Evolutionary conservation across 352 stramenopile species (phyloP), one percentile per base, ranked within the genome.

Genomic region (Halophytophthora polymorphica): DNA sequence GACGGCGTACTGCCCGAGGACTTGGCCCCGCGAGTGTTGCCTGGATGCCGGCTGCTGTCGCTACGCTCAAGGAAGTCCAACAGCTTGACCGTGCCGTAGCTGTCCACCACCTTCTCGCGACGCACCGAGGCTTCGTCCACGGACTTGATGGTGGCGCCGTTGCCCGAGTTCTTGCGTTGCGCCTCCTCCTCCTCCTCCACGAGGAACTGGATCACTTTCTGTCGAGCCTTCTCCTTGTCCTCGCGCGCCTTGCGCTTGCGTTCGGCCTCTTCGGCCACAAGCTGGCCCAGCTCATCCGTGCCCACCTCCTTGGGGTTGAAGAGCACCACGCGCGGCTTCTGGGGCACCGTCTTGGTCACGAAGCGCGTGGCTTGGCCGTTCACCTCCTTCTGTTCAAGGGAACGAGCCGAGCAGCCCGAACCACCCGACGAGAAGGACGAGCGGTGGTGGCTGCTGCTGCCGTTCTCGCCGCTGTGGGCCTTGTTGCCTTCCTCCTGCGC

Each of bases 321-420:
- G 19, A 84, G 64, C 51, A 83, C 51, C 53, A 81, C 69, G 23
- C 74, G 75, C 1, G 73, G 64, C 17, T 83, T 80, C 40, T 80
- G 48, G 0, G 64, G 58, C 31, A 71, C 61, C 11, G 71, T 58
- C 35, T 84, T 87, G 37, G 73, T 71, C 35, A 87, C 71, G 42
- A 89, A 89, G 39, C 83, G 73, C 31, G 68, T 69, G 33, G 71
- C 56, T 38, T 70, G 75, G 52, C 14, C 37, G 33, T 64, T 45
- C 3, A 42, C 29, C 0, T 39, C 6, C 5, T 46, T 53, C 7
- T 23, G 54, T 14, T 29, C 35, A 10, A 17, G 17, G 18, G 11
- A 43, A 18, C 28, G 39, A 2, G 57, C 52, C 13, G 53, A 36
- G n/a, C 59, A 36, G 7, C 62, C 50, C 11, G 63, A 58, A 19